Conservation (phyloP, 2,329 filamentous ascomycete species). For the Xylaria sp. region DNA sequence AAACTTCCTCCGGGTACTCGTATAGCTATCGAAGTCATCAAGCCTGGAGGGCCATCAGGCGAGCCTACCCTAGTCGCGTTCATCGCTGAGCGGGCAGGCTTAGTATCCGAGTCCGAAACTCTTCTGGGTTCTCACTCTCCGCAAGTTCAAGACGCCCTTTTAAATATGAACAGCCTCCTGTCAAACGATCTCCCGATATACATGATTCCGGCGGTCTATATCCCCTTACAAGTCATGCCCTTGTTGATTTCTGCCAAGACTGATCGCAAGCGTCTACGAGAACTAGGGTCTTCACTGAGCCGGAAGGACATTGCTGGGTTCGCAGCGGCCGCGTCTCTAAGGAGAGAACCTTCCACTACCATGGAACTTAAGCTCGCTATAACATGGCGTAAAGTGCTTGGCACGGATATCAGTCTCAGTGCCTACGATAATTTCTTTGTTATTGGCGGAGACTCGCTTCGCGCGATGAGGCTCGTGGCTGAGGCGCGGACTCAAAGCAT, state of each 20-base stretch:
- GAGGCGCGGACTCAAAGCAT: slow-evolving; percentile 55
- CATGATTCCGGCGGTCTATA: slow-evolving; percentile 62
- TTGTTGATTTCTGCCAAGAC: slow-evolving; percentile 62
- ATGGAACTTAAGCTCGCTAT: slow-evolving; percentile 54
- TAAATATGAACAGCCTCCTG: slow-evolving; percentile 45
- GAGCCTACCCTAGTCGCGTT: slow-evolving; percentile 61
- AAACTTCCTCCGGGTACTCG: slow-evolving; percentile 57
- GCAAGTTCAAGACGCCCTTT: slow-evolving; percentile 46
- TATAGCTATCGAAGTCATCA: slow-evolving; percentile 61
- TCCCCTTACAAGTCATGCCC: slow-evolving; percentile 59
- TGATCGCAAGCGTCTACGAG: slow-evolving; percentile 61
- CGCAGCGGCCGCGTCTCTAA: slow-evolving; percentile 47
- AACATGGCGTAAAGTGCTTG: slow-evolving; percentile 55
- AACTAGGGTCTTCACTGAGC: slow-evolving; percentile 56
- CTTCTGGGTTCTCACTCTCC: slow-evolving; percentile 46
- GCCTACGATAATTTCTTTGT: slow-evolving; percentile 51
- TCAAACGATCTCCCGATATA: slow-evolving; percentile 54
- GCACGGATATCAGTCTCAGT: slow-evolving; percentile 48
- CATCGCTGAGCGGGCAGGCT: slow-evolving; percentile 49
- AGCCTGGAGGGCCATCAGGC: slow-evolving; percentile 54
- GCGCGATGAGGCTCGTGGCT: slow-evolving; percentile 63
- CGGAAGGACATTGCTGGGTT: slow-evolving; percentile 55
- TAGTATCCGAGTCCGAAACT: slow-evolving; percentile 42
- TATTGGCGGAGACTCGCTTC: slow-evolving; percentile 59
- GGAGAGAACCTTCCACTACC: slow-evolving; percentile 53